Conservation (phyloP, 495 filamentous ascomycete genomes). For the Tuber aestivum region DNA sequence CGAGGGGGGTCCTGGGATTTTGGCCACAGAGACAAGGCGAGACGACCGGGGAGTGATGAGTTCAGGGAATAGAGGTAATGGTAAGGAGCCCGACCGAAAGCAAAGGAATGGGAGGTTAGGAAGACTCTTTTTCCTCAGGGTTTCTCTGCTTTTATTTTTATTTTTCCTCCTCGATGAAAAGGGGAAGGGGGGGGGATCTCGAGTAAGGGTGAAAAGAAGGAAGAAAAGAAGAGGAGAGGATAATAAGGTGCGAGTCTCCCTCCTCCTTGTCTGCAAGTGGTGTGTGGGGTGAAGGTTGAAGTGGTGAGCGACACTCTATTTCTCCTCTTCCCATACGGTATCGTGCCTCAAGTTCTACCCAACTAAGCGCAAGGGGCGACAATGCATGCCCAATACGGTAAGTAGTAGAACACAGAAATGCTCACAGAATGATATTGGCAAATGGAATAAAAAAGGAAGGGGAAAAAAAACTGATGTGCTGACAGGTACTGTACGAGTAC, state of each 20-base stretch:
- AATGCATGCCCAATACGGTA: neutral
- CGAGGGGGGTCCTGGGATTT: neutral
- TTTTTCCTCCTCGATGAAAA: neutral
- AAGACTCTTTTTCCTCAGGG: neutral
- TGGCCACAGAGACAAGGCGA: neutral
- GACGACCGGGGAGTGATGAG: neutral
- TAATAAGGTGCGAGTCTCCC: neutral
- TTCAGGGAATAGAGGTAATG: neutral
- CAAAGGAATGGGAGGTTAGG: neutral
- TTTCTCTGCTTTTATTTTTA: neutral
- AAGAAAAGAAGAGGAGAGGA: neutral
- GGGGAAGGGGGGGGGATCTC: neutral
- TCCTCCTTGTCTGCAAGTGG: neutral
- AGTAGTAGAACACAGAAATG: neutral
- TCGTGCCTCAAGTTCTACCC: slow-evolving; percentile 2
- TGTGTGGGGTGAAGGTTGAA: neutral
- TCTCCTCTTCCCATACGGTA: neutral
- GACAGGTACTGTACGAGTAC: neutral
- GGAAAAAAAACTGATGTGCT: neutral
- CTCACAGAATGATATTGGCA: slow-evolving; percentile 1
- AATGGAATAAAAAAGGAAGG: neutral
- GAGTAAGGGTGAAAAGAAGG: neutral
- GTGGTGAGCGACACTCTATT: neutral
- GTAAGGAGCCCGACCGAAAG: neutral
- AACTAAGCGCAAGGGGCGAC: slow-evolving; percentile 4